Percentiles rank a stretch among this genome's conserved stretches.
Evolutionary conservation across 768 basidiomycete species (phyloP).

Genomic region (Lanmaoa pseudosensibilis): DNA sequence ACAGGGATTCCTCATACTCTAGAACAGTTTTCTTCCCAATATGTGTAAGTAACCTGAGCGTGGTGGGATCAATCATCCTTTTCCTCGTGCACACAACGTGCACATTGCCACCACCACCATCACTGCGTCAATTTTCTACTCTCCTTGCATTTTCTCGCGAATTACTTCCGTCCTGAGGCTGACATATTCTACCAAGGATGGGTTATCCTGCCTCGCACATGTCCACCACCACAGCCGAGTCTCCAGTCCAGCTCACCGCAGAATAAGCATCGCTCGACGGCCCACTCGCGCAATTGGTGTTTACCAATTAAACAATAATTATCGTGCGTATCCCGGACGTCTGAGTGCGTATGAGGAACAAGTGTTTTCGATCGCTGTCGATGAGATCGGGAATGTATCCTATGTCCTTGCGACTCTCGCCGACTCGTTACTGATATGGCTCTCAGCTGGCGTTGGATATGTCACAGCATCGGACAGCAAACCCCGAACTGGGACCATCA

Average conservation of each 20-base stretch:
- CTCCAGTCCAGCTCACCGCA: conserved; percentile 17
- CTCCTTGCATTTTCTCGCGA: no score
- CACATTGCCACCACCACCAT: not conserved
- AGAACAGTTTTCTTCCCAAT: not conserved
- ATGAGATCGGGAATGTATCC: conserved; percentile 24
- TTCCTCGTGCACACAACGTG: not conserved
- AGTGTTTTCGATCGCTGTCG: conserved; percentile 30
- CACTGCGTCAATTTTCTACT: not conserved
- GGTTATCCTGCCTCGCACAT: conserved; percentile 11
- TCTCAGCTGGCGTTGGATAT: not conserved
- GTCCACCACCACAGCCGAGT: conserved; percentile 20
- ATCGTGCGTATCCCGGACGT: conserved; percentile 29
- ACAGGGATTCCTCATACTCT: no score
- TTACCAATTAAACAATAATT: conserved; percentile 19
- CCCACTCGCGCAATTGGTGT: conserved; percentile 30
- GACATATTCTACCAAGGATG: not conserved
- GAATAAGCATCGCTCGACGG: conserved; percentile 33
- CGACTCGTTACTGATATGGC: conserved; percentile 26
- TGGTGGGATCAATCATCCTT: not conserved
- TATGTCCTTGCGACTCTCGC: conserved; percentile 30
- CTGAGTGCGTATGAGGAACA: conserved; percentile 23
- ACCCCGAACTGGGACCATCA: no score
- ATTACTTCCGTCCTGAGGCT: not conserved
- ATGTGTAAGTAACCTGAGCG: not conserved
- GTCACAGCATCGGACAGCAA: no score